phyloP scores from a whole-genome alignment of 1,139 yeast genomes.

The Ashbya aceris region DNA sequence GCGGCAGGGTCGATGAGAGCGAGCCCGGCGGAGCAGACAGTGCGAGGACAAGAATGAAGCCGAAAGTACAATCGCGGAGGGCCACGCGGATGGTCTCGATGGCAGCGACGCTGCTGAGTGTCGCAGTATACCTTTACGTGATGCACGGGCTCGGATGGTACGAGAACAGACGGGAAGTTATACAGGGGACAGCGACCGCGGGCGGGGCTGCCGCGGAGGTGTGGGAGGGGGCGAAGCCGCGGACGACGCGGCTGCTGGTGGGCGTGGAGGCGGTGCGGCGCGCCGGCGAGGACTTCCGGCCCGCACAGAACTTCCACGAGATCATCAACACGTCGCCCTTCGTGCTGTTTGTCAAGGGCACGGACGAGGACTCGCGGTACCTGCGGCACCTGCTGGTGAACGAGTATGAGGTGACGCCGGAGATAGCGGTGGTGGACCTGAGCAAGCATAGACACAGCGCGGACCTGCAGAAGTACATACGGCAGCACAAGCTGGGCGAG shows the following conservation, averaged over 20 bases:
- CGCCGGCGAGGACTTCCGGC: conserved; percentile 4
- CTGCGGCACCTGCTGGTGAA: conserved; percentile 51
- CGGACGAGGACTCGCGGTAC: conserved; percentile 37
- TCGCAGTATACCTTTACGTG: no score
- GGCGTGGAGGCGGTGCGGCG: not conserved
- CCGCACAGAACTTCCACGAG: conserved; percentile 12
- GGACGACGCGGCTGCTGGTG: not conserved
- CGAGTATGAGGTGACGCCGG: conserved; percentile 58
- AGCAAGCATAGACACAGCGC: conserved; percentile 56
- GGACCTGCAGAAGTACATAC: conserved; percentile 42
- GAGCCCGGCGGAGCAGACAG: no score
- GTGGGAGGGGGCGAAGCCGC: no score
- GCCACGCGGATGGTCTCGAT: no score
- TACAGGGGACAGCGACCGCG: no score
- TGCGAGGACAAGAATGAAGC: no score
- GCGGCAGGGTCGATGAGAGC: no score
- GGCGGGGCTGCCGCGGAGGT: no score
- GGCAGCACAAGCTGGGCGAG: conserved; percentile 6
- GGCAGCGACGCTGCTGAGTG: no score
- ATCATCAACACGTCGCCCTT: conserved; percentile 18
- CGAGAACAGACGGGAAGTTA: no score
- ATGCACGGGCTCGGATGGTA: no score
- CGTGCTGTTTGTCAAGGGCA: conserved; percentile 15
- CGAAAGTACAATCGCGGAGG: no score
- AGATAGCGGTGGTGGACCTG: conserved; percentile 59